These are phyloP conservation scores for Fragilaria radians DNA, from an alignment of 108 stramenopile genomes.

Conservation along the genomic window DNA sequence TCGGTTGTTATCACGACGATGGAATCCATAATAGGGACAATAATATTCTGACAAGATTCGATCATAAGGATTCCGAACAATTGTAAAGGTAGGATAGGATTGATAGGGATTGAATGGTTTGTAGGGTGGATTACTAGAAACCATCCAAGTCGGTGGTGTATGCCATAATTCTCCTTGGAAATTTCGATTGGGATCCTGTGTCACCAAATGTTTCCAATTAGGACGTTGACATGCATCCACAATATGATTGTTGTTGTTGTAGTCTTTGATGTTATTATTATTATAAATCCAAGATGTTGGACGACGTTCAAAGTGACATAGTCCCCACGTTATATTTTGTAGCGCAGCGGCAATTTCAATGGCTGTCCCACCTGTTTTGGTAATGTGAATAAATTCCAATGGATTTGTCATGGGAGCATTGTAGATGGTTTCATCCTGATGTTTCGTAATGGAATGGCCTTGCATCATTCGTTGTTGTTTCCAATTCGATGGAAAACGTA, in stretches of 20 bases:
- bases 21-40: conserved; percentile 7
- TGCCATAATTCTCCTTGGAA: not conserved
- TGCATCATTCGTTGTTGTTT: not conserved
- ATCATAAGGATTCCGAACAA: conserved; percentile 47
- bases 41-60: conserved; percentile 43
- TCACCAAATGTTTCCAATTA: not conserved
- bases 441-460: not conserved
- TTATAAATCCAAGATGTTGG: too few relatives aligned
- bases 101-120: conserved; percentile 11
- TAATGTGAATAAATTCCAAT: conserved; percentile 41
- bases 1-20: too few relatives aligned
- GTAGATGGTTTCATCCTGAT: not conserved
- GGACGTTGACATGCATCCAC: not conserved
- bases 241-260: not conserved
- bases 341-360: conserved; percentile 22
- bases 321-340: conserved; percentile 28
- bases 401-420: not conserved
- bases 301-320: conserved; percentile 24
- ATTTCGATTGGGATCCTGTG: not conserved
- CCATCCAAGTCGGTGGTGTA: conserved; percentile 1
- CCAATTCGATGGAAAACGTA: not conserved
- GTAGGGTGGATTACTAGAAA: not conserved
- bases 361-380: conserved; percentile 40
- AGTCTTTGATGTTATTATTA: too few relatives aligned
- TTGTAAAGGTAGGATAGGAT: conserved; percentile 24